Conservation (phyloP, 2,329 filamentous ascomycete genomes). For the Penicillium paneum region DNA sequence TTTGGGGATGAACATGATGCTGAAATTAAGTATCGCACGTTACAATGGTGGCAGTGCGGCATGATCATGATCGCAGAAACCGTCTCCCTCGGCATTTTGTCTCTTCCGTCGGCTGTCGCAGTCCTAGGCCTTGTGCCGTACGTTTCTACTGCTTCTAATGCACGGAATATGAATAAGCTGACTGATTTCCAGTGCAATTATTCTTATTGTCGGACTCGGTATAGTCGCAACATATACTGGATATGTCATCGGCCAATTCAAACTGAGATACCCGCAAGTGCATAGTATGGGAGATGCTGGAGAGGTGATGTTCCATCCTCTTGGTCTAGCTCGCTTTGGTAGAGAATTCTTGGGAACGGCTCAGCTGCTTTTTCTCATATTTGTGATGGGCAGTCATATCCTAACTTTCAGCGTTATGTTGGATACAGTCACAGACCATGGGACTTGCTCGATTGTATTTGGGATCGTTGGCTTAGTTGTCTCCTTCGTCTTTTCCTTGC, state of each 20-base stretch:
- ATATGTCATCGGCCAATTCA: conserved; percentile 58
- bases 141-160: not conserved
- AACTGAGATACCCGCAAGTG: conserved; percentile 54
- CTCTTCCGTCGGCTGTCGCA: conserved; percentile 52
- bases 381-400: conserved; percentile 66
- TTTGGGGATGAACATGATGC: conserved; percentile 12
- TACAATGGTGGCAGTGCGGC: conserved; percentile 16
- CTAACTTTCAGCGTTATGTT: conserved; percentile 66
- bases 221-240: conserved; percentile 56
- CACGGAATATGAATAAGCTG: not conserved
- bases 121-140: conserved; percentile 51
- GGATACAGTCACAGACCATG: conserved; percentile 58
- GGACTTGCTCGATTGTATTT: conserved; percentile 60
- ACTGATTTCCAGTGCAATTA: conserved; percentile 41
- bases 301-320: conserved; percentile 56
- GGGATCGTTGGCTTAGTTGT: conserved; percentile 55
- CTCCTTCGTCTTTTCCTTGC: conserved; percentile 56
- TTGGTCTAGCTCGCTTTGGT: conserved; percentile 55
- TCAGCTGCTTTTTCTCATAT: conserved; percentile 61
- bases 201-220: conserved; percentile 53
- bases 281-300: conserved; percentile 67
- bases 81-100: conserved; percentile 54
- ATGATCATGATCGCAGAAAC: conserved; percentile 22
- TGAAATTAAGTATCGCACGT: conserved; percentile 12
- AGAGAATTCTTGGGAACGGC: conserved; percentile 60